These are phyloP conservation scores for Phellopilus nigrolimitatus DNA, from an alignment of 1,284 basidiomycete species.

Conservation along the genomic window DNA sequence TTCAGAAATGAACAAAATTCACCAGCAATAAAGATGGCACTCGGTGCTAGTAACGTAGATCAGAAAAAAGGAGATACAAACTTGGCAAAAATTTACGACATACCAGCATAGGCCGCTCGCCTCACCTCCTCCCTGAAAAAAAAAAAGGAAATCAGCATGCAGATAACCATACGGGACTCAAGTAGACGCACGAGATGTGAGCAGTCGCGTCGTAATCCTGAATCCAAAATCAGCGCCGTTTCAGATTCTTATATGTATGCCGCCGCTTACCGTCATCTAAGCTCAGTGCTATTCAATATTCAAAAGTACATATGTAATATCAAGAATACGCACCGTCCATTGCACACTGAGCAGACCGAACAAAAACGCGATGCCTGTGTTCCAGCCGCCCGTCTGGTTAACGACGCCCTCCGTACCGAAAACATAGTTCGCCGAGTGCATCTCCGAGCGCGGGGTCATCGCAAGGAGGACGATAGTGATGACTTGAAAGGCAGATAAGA, in stretches of 20 bases:
- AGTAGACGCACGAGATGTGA: slow-evolving; percentile 72
- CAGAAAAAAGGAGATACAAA: not conserved
- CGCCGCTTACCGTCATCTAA: slow-evolving; percentile 58
- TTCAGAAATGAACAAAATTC: slow-evolving; percentile 20
- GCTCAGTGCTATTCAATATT: not conserved
- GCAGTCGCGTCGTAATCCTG: slow-evolving; percentile 73
- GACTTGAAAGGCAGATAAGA: slow-evolving; percentile 35
- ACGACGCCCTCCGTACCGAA: slow-evolving; percentile 67
- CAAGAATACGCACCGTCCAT: slow-evolving; percentile 64
- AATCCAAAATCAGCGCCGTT: not conserved
- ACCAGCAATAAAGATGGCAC: slow-evolving; percentile 84
- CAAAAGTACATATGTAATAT: slow-evolving; percentile 11
- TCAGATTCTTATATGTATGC: not conserved
- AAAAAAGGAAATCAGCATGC: not conserved
- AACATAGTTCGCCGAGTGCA: slow-evolving; percentile 77
- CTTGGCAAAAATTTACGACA: slow-evolving; percentile 8
- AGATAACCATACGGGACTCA: not conserved
- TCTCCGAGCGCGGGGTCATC: slow-evolving; percentile 70
- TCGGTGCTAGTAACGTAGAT: slow-evolving; percentile 40
- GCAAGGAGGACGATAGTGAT: slow-evolving; percentile 86
- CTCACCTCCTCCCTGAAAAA: slow-evolving; percentile 75
- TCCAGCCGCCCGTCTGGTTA: slow-evolving; percentile 79
- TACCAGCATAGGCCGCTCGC: slow-evolving; percentile 81
- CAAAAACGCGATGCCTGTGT: slow-evolving; percentile 78
- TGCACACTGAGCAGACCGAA: slow-evolving; percentile 88